These are phyloP conservation scores for Candida tammaniensis DNA, from an alignment of 805 yeast genomes.

Conservation along the genomic window DNA sequence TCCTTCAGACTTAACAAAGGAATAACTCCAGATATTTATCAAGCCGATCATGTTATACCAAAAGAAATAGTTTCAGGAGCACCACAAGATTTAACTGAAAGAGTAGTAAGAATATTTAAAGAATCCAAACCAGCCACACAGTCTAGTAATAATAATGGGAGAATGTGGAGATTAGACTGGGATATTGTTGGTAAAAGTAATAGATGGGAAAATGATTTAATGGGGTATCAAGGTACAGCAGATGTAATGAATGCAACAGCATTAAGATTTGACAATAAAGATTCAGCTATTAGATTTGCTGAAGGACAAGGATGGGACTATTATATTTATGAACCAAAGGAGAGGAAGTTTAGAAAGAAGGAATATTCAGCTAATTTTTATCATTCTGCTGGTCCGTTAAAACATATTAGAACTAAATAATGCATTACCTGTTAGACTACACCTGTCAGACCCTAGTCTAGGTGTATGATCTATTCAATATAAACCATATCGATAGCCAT, in stretches of 20 bases:
- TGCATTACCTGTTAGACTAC: too few relatives aligned
- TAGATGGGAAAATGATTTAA: slow-evolving; percentile 87
- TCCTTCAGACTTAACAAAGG: too few relatives aligned
- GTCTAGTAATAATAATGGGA: slow-evolving; percentile 56
- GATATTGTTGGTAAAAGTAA: slow-evolving; percentile 72
- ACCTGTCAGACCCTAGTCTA: too few relatives aligned
- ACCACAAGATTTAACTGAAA: slow-evolving; percentile 61
- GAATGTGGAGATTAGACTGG: slow-evolving; percentile 79
- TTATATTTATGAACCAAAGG: slow-evolving; percentile 78
- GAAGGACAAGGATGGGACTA: slow-evolving; percentile 84
- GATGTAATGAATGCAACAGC: slow-evolving; percentile 82
- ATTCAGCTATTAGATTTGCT: slow-evolving; percentile 76
- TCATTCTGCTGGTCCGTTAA: slow-evolving; percentile 68
- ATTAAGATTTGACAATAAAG: slow-evolving; percentile 70
- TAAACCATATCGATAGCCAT: too few relatives aligned
- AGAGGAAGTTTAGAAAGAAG: slow-evolving; percentile 70
- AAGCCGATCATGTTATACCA: slow-evolving; percentile 13
- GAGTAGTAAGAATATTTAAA: slow-evolving; percentile 74
- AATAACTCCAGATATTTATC: slow-evolving; percentile 24
- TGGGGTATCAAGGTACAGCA: slow-evolving; percentile 78
- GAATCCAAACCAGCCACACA: slow-evolving; percentile 82
- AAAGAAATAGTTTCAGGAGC: slow-evolving; percentile 76
- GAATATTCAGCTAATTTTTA: slow-evolving; percentile 70
- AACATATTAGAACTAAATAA: slow-evolving; percentile 78
- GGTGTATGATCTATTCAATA: too few relatives aligned